Conservation (phyloP, 2,329 filamentous ascomycete genomes). For the Parasarocladium wereldwijsianum region DNA sequence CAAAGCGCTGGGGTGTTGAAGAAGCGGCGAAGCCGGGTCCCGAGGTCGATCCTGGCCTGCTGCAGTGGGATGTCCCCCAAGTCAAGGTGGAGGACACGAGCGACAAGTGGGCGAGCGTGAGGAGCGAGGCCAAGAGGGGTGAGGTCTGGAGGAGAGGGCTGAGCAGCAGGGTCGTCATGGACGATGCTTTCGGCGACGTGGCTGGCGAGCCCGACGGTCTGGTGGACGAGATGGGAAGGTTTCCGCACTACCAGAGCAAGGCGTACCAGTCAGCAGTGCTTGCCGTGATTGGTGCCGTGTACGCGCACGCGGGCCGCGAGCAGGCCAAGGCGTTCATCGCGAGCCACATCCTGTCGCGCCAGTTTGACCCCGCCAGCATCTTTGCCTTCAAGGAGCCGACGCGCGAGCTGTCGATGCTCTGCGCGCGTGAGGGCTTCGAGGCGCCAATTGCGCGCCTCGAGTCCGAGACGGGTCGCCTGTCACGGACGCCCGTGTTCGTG, state of each 20-base stretch:
- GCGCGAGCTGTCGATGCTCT: slow-evolving; percentile 69
- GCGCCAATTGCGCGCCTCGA: slow-evolving; percentile 73
- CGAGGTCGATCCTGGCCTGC: slow-evolving; percentile 80
- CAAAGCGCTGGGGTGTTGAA: slow-evolving; percentile 85
- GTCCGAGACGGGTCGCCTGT: slow-evolving; percentile 77
- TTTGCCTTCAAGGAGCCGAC: slow-evolving; percentile 79
- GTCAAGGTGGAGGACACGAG: slow-evolving; percentile 28
- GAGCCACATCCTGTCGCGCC: slow-evolving; percentile 68
- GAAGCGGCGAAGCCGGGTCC: slow-evolving; percentile 70
- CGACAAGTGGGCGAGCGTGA: slow-evolving; percentile 30
- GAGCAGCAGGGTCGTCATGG: slow-evolving; percentile 64
- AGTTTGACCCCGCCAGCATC: slow-evolving; percentile 59
- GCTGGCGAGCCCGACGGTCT: slow-evolving; percentile 4
- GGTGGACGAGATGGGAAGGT: slow-evolving; percentile 14
- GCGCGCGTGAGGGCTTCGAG: slow-evolving; percentile 80
- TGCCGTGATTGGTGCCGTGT: slow-evolving; percentile 71
- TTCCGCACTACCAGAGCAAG: slow-evolving; percentile 60
- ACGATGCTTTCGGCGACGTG: slow-evolving; percentile 69
- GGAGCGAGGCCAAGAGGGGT: slow-evolving; percentile 31
- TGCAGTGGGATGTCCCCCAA: slow-evolving; percentile 56
- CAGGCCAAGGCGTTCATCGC: slow-evolving; percentile 72
- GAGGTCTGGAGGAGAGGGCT: slow-evolving; percentile 46
- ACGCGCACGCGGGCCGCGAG: slow-evolving; percentile 67
- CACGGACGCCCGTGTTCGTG: slow-evolving; percentile 77
- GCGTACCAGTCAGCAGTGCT: slow-evolving; percentile 68